Conservation (phyloP, 73 alveolate genomes). For the Paramecium biaurelia region DNA sequence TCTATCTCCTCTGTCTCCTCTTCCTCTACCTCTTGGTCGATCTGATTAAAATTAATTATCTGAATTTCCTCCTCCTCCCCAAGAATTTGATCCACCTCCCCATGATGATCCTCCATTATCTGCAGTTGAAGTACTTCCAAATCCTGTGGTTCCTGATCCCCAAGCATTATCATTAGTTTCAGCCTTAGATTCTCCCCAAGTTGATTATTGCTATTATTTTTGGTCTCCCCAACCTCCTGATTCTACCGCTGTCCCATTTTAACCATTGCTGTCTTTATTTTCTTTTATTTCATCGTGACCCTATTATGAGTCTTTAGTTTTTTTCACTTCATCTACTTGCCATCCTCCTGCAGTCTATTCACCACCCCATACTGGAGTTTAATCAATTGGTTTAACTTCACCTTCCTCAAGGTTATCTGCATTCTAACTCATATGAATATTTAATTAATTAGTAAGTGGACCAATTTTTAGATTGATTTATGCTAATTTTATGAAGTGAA, state of each 20-base stretch:
- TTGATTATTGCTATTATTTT: not conserved
- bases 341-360: not conserved
- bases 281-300: not conserved
- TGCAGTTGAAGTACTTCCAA: not conserved
- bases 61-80: slow-evolving; percentile 3
- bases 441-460: not conserved
- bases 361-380: not conserved
- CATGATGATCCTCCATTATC: not conserved
- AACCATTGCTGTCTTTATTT: not conserved
- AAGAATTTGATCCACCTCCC: not conserved
- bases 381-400: not conserved
- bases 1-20: not conserved
- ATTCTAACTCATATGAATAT: not conserved
- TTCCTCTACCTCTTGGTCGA: slow-evolving; percentile 29
- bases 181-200: not conserved
- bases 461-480: slow-evolving; percentile 24
- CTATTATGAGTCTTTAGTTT: not conserved
- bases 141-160: slow-evolving; percentile 6
- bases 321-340: slow-evolving; percentile 18
- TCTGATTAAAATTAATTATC: not conserved
- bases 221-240: not conserved
- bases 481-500: slow-evolving; percentile 19
- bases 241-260: not conserved
- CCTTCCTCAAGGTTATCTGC: slow-evolving; percentile 22
- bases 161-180: not conserved